Conservation (phyloP, 1,284 basidiomycete species). For the Apiotrichum porosum region DNA sequence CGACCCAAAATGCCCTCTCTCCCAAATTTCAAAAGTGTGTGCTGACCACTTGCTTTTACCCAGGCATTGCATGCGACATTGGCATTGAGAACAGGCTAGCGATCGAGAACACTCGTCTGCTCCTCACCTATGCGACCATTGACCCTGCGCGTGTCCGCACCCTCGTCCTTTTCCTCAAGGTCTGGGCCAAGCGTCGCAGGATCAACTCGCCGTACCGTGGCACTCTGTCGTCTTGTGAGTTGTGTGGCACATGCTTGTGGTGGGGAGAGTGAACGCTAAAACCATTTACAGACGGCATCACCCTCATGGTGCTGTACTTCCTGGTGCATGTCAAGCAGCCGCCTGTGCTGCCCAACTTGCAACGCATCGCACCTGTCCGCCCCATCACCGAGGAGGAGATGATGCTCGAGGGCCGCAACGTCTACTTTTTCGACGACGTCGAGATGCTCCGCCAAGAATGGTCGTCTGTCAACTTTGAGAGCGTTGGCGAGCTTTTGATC, state of each 20-base stretch:
- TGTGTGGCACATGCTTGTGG: background rate
- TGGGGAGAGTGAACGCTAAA: too few species aligned
- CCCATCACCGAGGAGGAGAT: slow-evolving; percentile 82
- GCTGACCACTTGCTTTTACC: background rate
- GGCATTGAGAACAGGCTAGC: slow-evolving; percentile 97
- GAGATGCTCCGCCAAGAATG: slow-evolving; percentile 80
- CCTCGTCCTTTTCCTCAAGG: slow-evolving; percentile 94
- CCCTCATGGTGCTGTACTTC: slow-evolving; percentile 95
- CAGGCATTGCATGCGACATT: slow-evolving; percentile 85
- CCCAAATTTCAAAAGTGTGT: too few species aligned
- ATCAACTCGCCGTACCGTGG: slow-evolving; percentile 98
- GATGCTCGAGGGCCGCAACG: slow-evolving; percentile 78
- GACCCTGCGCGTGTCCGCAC: slow-evolving; percentile 91
- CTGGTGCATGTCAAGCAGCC: slow-evolving; percentile 95
- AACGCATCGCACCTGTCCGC: slow-evolving; percentile 78
- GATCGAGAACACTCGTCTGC: slow-evolving; percentile 89
- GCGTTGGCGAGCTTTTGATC: slow-evolving; percentile 92
- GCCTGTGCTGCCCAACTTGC: slow-evolving; percentile 84
- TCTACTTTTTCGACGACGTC: slow-evolving; percentile 97
- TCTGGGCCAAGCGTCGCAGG: slow-evolving; percentile 97
- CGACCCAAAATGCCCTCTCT: too few species aligned
- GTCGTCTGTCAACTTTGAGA: slow-evolving; percentile 88
- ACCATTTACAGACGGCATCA: slow-evolving; percentile 67
- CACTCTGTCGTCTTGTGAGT: slow-evolving; percentile 76
- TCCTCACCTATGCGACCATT: slow-evolving; percentile 96